A percentile compares a stretch with the other conserved stretches of the same genome.
Conservation (phyloP, 768 basidiomycete species). For the Calocera viscosa region DNA sequence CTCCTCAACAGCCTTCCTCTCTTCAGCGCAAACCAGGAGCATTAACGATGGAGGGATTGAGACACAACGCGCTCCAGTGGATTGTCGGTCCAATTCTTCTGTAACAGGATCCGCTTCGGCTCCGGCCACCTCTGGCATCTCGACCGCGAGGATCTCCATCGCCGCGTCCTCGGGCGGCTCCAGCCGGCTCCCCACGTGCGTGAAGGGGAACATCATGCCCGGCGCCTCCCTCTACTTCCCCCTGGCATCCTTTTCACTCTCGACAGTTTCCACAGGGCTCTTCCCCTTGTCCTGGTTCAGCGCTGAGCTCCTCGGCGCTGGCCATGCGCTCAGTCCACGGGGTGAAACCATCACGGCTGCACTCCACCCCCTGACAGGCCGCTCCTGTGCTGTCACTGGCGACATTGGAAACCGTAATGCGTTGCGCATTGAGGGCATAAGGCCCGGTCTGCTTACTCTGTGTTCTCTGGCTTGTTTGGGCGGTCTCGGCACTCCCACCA, state of each 20-base stretch:
- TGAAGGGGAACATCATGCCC: conserved; percentile 71
- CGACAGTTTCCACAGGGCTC: conserved; percentile 12
- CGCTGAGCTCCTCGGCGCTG: neutral
- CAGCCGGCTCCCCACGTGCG: conserved; percentile 66
- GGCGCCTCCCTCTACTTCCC: conserved; percentile 4
- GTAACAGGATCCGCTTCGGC: conserved; percentile 53
- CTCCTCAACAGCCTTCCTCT: conserved; percentile 60
- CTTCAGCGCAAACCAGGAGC: conserved; percentile 40
- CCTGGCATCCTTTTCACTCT: conserved; percentile 1
- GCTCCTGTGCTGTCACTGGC: no score
- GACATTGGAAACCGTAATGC: no score
- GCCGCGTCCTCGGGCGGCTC: conserved; percentile 72
- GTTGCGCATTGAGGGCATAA: no score
- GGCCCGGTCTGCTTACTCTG: no score
- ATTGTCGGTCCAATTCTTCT: conserved; percentile 70
- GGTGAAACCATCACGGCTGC: no score
- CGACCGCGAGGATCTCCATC: conserved; percentile 80
- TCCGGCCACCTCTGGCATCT: conserved; percentile 78
- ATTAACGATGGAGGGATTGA: neutral
- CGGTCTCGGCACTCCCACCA: no score
- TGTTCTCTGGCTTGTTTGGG: no score
- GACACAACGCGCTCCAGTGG: conserved; percentile 47
- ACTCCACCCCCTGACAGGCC: no score
- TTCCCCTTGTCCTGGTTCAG: neutral
- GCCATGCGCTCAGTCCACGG: conserved; percentile 89